Conservation (phyloP, 225 moss, liverwort and hornwort species). For the Neckera pumila region DNA sequence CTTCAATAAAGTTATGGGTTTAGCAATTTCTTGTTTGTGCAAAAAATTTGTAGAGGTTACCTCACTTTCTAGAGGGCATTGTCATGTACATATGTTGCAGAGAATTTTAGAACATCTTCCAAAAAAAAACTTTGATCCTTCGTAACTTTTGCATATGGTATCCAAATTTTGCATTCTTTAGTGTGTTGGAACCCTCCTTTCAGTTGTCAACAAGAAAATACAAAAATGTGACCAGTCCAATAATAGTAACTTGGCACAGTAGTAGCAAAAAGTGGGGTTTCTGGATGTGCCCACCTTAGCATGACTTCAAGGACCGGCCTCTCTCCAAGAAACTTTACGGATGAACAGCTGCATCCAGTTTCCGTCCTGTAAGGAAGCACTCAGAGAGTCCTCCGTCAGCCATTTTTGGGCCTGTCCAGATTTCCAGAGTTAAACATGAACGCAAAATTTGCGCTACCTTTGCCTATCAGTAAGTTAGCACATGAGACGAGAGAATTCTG, state of each 20-base stretch:
- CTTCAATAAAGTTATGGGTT: no score
- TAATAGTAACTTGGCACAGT: not conserved
- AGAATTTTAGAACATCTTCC: not conserved
- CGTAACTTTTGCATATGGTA: not conserved
- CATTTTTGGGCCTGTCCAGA: not conserved
- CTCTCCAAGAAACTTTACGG: not conserved
- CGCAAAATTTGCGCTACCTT: no score
- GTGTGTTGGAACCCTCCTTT: no score
- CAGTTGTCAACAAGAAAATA: not conserved
- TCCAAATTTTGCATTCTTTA: not conserved
- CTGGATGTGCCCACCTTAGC: no score
- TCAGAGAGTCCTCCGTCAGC: not conserved
- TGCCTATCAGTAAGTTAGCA: not conserved
- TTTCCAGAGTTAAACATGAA: not conserved
- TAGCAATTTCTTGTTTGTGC: no score
- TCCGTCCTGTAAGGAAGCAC: no score
- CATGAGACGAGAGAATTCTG: not conserved
- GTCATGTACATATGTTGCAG: not conserved
- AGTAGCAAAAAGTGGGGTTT: not conserved
- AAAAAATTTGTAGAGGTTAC: no score
- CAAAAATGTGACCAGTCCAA: not conserved
- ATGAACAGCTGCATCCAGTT: not conserved
- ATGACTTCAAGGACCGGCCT: not conserved
- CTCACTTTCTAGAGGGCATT: no score
- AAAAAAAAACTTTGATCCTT: not conserved